phyloP scores from a whole-genome alignment of 1,139 yeast species.

The Scheffersomyces segobiensis region DNA sequence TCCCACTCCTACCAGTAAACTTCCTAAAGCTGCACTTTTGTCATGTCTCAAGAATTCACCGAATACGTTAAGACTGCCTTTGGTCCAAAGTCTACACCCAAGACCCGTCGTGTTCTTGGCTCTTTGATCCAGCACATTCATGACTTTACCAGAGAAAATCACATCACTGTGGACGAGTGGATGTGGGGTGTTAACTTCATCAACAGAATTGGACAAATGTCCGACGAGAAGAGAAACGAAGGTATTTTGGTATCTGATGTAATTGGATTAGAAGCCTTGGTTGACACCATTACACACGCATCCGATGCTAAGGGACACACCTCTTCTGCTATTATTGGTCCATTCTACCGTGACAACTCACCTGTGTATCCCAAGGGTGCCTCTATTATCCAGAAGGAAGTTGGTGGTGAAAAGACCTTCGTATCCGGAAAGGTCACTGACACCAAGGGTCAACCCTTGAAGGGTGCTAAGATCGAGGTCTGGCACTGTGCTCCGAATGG shows the following conservation, averaged over 20 bases:
- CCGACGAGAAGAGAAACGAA: slow-evolving; percentile 14
- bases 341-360: slow-evolving; percentile 28
- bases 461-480: slow-evolving; percentile 15
- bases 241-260: slow-evolving; percentile 16
- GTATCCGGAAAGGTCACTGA: slow-evolving; percentile 23
- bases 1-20: background rate
- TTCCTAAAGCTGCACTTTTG: background rate
- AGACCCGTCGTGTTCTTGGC: slow-evolving; percentile 19
- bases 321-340: slow-evolving; percentile 30
- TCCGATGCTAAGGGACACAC: slow-evolving; percentile 21
- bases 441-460: slow-evolving; percentile 12
- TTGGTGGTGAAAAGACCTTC: slow-evolving; percentile 25
- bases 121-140: slow-evolving; percentile 21
- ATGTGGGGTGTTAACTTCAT: slow-evolving; percentile 14
- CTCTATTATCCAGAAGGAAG: slow-evolving; percentile 29
- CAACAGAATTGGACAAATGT: slow-evolving; percentile 15
- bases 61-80: slow-evolving; percentile 24
- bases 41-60: slow-evolving; percentile 28
- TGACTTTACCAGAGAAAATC: slow-evolving; percentile 16
- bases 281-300: slow-evolving; percentile 20
- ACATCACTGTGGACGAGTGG: slow-evolving; percentile 16
- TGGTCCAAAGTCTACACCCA: slow-evolving; percentile 30
- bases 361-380: slow-evolving; percentile 26
- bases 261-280: slow-evolving; percentile 14
- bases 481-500: slow-evolving; percentile 19